phyloP scores from a whole-genome alignment of 2,329 filamentous ascomycete genomes.

The Aspergillus costaricaensis region DNA sequence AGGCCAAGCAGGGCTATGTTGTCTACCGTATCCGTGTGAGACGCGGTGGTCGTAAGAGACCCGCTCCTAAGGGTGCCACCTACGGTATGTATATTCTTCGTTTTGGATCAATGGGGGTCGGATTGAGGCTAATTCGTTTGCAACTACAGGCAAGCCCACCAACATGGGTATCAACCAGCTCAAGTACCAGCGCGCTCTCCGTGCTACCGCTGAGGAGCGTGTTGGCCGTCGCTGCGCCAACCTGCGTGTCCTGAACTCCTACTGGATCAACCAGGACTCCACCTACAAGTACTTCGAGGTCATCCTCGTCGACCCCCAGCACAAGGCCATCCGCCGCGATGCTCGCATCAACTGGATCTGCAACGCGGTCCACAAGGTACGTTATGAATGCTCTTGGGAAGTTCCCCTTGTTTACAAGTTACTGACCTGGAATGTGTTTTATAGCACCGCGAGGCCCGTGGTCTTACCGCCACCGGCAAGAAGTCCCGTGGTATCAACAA shows the following conservation, averaged over 20 bases:
- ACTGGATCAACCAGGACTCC: constrained; percentile 99
- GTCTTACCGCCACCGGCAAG: constrained; percentile 98
- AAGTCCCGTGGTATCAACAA: constrained; percentile 99
- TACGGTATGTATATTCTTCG: constrained; percentile 69
- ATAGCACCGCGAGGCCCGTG: constrained; percentile 92
- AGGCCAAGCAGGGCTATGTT: constrained; percentile 99
- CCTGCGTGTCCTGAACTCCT: constrained; percentile 98
- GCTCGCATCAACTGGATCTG: constrained; percentile 99
- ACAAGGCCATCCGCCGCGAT: constrained; percentile 99
- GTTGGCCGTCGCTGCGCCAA: constrained; percentile 99
- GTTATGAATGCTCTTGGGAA: constrained; percentile 12
- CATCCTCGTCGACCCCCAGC: constrained; percentile 98
- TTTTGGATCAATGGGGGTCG: constrained; percentile 26
- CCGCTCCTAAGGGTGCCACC: constrained; percentile 95
- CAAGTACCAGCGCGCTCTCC: constrained; percentile 99
- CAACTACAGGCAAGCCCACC: constrained; percentile 87
- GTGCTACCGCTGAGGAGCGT: constrained; percentile 98
- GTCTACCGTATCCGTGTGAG: constrained; percentile 99
- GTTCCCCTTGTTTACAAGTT: neutral
- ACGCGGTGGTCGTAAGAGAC: constrained; percentile 98
- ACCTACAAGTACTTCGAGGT: constrained; percentile 99
- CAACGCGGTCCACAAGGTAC: constrained; percentile 93
- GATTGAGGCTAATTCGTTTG: constrained; percentile 21
- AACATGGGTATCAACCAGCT: constrained; percentile 99
- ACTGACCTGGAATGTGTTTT: constrained; percentile 26